Evolutionary conservation across 2,329 filamentous ascomycete genomes (phyloP).

Genomic region (Colletotrichum sp.): DNA sequence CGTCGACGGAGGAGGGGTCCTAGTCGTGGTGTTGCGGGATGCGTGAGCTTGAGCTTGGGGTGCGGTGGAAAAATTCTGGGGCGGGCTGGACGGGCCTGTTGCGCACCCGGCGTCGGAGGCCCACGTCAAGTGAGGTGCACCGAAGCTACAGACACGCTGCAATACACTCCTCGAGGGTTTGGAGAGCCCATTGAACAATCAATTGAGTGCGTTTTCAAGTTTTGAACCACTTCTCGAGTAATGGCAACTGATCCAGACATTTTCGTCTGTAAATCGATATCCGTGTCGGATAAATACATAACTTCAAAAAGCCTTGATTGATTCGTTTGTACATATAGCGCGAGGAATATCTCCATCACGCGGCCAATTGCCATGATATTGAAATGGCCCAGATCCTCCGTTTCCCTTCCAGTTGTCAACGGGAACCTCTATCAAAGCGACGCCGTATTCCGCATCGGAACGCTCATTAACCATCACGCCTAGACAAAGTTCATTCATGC

Average conservation of each 20-base stretch:
- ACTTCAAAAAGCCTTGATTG: constrained; percentile 10
- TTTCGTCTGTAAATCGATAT: not conserved
- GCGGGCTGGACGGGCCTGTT: constrained; percentile 19
- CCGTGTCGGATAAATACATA: constrained; percentile 9
- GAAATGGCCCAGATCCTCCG: not conserved
- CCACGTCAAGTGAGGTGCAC: not conserved
- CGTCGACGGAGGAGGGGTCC: not conserved
- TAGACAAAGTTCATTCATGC: constrained; percentile 23
- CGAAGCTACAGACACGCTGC: not conserved
- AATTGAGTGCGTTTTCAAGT: not conserved
- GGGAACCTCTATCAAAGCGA: constrained; percentile 3
- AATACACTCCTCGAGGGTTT: not conserved
- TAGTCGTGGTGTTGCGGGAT: constrained; percentile 9
- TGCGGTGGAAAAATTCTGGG: constrained; percentile 24
- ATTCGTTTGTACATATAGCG: constrained; percentile 22
- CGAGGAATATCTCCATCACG: constrained; percentile 18
- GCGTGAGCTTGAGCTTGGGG: constrained; percentile 11
- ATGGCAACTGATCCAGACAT: not conserved
- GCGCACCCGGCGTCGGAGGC: constrained; percentile 1
- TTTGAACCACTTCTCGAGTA: not conserved
- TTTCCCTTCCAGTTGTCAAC: not conserved
- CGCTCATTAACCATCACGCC: not conserved
- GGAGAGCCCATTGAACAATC: not conserved
- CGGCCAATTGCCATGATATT: constrained; percentile 8
- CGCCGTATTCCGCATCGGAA: not conserved